Evolutionary conservation across 2,329 filamentous ascomycete species (phyloP).

Genomic region (Aspergillus hiratsukae): DNA sequence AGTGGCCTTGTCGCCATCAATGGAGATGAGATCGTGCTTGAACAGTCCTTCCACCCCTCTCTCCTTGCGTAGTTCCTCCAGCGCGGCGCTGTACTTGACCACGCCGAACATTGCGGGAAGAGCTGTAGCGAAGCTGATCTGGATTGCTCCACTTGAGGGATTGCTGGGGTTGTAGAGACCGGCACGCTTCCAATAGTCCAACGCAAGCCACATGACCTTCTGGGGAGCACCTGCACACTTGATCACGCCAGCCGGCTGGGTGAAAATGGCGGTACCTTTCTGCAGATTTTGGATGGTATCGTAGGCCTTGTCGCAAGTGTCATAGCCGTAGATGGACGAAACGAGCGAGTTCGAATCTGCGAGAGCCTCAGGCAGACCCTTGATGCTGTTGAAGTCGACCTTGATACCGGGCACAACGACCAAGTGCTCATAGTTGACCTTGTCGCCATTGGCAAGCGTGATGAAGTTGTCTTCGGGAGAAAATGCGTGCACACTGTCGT

Average conservation of each 20-base stretch:
- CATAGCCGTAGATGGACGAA: slow-evolving; percentile 56
- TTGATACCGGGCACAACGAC: slow-evolving; percentile 58
- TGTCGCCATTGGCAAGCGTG: slow-evolving; percentile 52
- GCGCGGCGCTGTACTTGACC: slow-evolving; percentile 53
- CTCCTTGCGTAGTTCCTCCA: slow-evolving; percentile 52
- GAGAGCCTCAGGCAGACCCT: slow-evolving; percentile 55
- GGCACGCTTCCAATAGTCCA: slow-evolving; percentile 54
- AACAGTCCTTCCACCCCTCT: slow-evolving; percentile 56
- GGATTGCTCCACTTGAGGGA: slow-evolving; percentile 41
- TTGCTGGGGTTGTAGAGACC: slow-evolving; percentile 48
- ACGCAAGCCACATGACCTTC: slow-evolving; percentile 59
- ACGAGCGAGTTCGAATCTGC: slow-evolving; percentile 46
- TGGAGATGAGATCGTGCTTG: slow-evolving; percentile 52
- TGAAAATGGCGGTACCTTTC: slow-evolving; percentile 55
- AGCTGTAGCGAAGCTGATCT: slow-evolving; percentile 54
- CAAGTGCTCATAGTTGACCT: slow-evolving; percentile 59
- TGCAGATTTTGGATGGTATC: slow-evolving; percentile 45
- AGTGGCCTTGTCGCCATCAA: slow-evolving; percentile 51
- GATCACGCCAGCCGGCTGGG: slow-evolving; percentile 54
- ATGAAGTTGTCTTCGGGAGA: slow-evolving; percentile 54
- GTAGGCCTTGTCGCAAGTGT: slow-evolving; percentile 53
- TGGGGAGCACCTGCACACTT: slow-evolving; percentile 61
- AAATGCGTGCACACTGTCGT: slow-evolving; percentile 48
- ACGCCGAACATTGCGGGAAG: slow-evolving; percentile 57
- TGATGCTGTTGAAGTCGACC: slow-evolving; percentile 49